A percentile compares a stretch with the other conserved stretches of the same genome.
Evolutionary conservation across 1,139 yeast species (phyloP).

Genomic region (Debaryomyces sp.): DNA sequence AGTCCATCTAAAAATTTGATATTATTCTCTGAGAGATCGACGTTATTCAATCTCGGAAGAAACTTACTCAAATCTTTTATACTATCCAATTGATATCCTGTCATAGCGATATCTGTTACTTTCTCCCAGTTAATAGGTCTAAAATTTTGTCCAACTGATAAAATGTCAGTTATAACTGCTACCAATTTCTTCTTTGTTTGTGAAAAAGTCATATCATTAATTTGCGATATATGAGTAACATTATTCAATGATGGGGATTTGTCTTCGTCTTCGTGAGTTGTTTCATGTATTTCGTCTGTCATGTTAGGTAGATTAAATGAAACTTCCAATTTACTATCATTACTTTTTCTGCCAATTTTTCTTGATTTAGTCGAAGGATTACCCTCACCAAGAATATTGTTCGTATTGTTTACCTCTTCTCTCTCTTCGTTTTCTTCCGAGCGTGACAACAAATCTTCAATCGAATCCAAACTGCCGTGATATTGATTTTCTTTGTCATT

Average conservation of each 20-base stretch:
- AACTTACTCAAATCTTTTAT: conserved; percentile 48
- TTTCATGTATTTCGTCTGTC: conserved; percentile 9
- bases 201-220: conserved; percentile 53
- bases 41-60: conserved; percentile 43
- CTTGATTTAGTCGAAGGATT: background rate
- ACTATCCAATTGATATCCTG: conserved; percentile 34
- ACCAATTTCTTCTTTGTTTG: conserved; percentile 49
- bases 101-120: conserved; percentile 39
- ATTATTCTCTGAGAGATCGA: conserved; percentile 46
- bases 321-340: conserved; percentile 36
- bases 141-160: conserved; percentile 28
- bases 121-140: conserved; percentile 43
- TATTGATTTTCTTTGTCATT: conserved; percentile 31
- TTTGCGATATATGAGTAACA: conserved; percentile 45
- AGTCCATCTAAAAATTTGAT: conserved; percentile 52
- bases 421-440: conserved; percentile 16
- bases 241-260: conserved; percentile 21
- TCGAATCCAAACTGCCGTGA: conserved; percentile 42
- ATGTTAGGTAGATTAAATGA: conserved; percentile 44
- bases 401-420: background rate
- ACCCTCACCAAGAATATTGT: background rate
- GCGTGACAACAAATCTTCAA: conserved; percentile 41
- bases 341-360: conserved; percentile 10
- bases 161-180: conserved; percentile 48
- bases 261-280: background rate